Evolutionary conservation across 2,329 filamentous ascomycete genomes (phyloP).

Genomic region (Nigrospora sphaerica): DNA sequence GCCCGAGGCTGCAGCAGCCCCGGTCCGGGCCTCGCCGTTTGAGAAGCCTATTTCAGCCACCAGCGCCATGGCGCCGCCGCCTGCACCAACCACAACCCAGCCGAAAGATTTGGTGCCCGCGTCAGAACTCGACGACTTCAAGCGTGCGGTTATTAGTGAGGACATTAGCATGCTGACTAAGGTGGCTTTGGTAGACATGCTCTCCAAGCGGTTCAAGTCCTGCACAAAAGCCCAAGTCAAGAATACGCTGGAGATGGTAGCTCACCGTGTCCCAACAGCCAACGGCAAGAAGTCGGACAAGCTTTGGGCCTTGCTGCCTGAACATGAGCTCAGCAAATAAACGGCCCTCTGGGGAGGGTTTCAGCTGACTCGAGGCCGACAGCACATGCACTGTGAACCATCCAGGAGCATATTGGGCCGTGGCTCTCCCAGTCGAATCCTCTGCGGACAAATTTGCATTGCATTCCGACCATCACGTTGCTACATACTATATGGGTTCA

Average conservation of each 20-base stretch:
- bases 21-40: background rate
- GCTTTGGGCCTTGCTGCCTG: slow-evolving; percentile 32
- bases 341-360: too few relatives aligned
- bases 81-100: slow-evolving; percentile 29
- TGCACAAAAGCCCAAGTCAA: slow-evolving; percentile 64
- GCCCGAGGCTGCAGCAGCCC: background rate
- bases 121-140: slow-evolving; percentile 45
- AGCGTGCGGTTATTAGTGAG: slow-evolving; percentile 60
- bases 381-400: too few relatives aligned
- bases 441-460: too few relatives aligned
- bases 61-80: slow-evolving; percentile 15
- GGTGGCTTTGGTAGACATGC: slow-evolving; percentile 63
- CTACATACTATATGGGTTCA: too few relatives aligned
- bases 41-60: slow-evolving; percentile 1
- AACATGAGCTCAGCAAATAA: background rate
- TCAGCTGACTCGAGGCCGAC: too few relatives aligned
- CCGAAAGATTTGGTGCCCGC: slow-evolving; percentile 49
- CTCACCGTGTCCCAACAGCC: slow-evolving; percentile 42
- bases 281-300: slow-evolving; percentile 48
- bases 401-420: too few relatives aligned
- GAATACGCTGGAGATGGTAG: slow-evolving; percentile 60
- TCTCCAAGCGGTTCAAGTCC: slow-evolving; percentile 69
- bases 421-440: too few relatives aligned
- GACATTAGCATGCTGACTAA: slow-evolving; percentile 57
- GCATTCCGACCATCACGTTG: too few relatives aligned